These are phyloP conservation scores for Maudiozyma saulgeensis DNA, from an alignment of 805 yeast species.

Conservation along the genomic window DNA sequence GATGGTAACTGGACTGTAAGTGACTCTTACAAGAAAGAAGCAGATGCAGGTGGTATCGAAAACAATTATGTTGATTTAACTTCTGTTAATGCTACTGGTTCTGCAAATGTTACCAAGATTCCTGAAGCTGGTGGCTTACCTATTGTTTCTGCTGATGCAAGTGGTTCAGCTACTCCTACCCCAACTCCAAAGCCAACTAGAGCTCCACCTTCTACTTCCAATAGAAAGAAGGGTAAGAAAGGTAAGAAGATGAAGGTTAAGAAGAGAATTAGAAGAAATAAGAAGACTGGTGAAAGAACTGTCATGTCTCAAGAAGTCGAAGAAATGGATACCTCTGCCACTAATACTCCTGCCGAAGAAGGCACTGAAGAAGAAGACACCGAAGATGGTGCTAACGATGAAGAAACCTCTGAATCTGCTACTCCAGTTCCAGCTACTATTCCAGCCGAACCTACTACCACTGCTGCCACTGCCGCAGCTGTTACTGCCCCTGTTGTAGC, in stretches of 20 bases:
- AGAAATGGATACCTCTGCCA: neutral
- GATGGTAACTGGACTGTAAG: conserved; percentile 56
- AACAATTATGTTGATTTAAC: conserved; percentile 29
- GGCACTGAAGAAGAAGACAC: conserved; percentile 8
- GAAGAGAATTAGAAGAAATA: conserved; percentile 16
- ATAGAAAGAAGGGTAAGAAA: conserved; percentile 8
- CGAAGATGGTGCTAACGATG: conserved; percentile 2
- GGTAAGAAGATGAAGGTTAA: conserved; percentile 7
- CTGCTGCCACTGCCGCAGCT: conserved; percentile 8
- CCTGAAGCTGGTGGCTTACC: conserved; percentile 43
- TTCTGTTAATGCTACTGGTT: conserved; percentile 17
- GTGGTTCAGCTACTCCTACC: conserved; percentile 42
- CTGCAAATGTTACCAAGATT: conserved; percentile 31
- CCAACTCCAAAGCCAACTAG: conserved; percentile 30
- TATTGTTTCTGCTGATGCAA: conserved; percentile 7
- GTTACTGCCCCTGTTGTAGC: conserved; percentile 10
- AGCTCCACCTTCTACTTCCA: conserved; percentile 7
- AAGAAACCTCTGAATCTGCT: conserved; percentile 10
- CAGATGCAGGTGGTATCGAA: conserved; percentile 35
- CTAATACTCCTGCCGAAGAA: conserved; percentile 2
- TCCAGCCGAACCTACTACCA: conserved; percentile 7
- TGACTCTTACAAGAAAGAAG: conserved; percentile 33
- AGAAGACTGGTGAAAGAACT: conserved; percentile 33
- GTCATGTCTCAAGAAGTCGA: conserved; percentile 19
- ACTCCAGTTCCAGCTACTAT: conserved; percentile 12